Percentiles rank a stretch among this genome's conserved stretches.
These are phyloP conservation scores for Angomonas desouzai DNA, from an alignment of 208 protist species.

Conservation along the genomic window DNA sequence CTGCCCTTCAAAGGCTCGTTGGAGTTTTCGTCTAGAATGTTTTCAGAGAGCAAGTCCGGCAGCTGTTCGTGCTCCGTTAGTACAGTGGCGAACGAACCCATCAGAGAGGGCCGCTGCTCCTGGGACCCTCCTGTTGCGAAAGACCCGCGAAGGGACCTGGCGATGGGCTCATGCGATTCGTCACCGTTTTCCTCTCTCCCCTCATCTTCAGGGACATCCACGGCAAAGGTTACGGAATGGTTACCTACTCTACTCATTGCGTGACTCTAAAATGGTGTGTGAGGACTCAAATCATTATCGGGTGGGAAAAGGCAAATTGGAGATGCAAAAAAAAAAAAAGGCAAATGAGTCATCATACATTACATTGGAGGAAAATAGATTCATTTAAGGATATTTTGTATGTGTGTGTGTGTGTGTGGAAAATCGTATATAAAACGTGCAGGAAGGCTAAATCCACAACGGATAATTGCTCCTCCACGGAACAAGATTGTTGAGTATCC, in stretches of 20 bases:
- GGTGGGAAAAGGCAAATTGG: no score
- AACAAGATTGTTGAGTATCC: slow-evolving; percentile 51
- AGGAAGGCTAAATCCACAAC: slow-evolving; percentile 43
- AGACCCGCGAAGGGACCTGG: not conserved
- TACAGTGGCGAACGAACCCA: not conserved
- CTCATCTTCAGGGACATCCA: not conserved
- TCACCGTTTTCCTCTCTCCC: not conserved
- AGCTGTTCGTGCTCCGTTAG: not conserved
- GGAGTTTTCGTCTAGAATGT: not conserved
- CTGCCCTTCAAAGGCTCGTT: not conserved
- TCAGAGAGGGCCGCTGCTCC: not conserved
- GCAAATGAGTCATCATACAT: no score
- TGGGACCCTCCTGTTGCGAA: not conserved
- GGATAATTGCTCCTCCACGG: slow-evolving; percentile 70
- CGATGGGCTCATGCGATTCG: not conserved
- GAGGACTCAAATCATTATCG: no score
- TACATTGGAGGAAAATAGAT: no score
- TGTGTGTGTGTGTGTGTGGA: no score
- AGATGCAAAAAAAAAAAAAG: no score
- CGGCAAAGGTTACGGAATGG: not conserved
- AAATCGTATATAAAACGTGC: no score
- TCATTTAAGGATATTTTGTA: no score
- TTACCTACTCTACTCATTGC: not conserved
- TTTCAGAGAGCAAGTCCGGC: slow-evolving; percentile 1
- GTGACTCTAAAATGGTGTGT: no score